These are phyloP conservation scores for Earliella scabrosa DNA, from an alignment of 1,284 basidiomycete genomes.

Conservation along the genomic window DNA sequence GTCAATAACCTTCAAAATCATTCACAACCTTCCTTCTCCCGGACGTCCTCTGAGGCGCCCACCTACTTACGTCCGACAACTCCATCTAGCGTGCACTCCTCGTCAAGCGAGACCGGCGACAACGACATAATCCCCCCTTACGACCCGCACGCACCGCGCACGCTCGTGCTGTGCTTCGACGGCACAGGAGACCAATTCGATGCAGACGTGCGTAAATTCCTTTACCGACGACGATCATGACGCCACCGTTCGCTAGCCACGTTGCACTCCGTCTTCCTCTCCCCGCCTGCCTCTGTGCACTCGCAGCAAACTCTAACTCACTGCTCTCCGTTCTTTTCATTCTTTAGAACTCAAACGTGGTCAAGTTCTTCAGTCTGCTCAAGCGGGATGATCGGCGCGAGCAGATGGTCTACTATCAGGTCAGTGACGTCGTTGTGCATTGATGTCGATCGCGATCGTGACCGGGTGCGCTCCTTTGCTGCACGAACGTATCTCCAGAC, in stretches of 20 bases:
- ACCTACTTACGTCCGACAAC: conserved; percentile 18
- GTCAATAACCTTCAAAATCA: not conserved
- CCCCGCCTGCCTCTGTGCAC: not conserved
- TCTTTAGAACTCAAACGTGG: conserved; percentile 62
- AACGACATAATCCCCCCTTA: conserved; percentile 37
- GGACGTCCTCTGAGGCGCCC: conserved; percentile 12
- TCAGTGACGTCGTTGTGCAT: conserved; percentile 26
- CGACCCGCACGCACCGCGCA: conserved; percentile 35
- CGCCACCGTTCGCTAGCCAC: not conserved
- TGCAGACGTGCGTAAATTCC: conserved; percentile 43
- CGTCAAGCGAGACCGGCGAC: conserved; percentile 25
- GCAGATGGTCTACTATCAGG: conserved; percentile 71
- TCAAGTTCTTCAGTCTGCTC: conserved; percentile 58
- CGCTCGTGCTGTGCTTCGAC: conserved; percentile 61
- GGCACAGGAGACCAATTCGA: conserved; percentile 64
- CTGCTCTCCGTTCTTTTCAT: not conserved
- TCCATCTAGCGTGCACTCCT: conserved; percentile 24
- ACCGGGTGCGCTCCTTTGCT: not conserved
- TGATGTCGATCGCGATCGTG: conserved; percentile 16
- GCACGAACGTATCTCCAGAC: conserved; percentile 36
- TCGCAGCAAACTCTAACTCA: not conserved
- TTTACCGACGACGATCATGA: not conserved
- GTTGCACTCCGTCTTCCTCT: not conserved
- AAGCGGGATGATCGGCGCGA: conserved; percentile 53
- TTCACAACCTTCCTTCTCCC: not conserved